phyloP scores from a whole-genome alignment of 2,329 filamentous ascomycete genomes.

The Daldinia sp. region DNA sequence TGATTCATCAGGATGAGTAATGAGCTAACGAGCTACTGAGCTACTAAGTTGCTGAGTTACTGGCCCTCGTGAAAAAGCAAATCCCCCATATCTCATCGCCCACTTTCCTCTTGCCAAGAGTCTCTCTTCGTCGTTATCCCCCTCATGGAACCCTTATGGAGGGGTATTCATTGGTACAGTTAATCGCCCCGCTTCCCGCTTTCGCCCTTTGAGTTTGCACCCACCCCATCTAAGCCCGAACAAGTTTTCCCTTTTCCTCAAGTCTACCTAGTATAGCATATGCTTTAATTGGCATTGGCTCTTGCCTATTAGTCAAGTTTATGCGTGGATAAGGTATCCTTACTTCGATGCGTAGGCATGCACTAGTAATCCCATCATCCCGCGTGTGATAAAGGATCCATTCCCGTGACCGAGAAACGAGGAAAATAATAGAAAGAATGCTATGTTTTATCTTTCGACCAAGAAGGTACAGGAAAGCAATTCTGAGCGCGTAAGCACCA shows the following conservation, averaged over 20 bases:
- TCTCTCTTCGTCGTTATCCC: slow-evolving; percentile 31
- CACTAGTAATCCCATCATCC: slow-evolving; percentile 24
- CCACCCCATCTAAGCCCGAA: slow-evolving; percentile 34
- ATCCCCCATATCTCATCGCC: neutral
- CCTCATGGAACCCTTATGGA: neutral
- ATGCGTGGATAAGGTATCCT: slow-evolving; percentile 20
- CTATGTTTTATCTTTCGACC: slow-evolving; percentile 39
- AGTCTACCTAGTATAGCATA: slow-evolving; percentile 11
- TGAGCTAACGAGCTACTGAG: neutral
- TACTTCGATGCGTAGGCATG: slow-evolving; percentile 25
- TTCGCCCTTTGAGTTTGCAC: slow-evolving; percentile 24
- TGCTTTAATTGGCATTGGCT: slow-evolving; percentile 34
- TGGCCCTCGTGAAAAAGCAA: slow-evolving; percentile 11
- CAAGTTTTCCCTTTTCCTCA: slow-evolving; percentile 20
- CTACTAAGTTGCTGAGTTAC: neutral
- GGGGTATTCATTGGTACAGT: slow-evolving; percentile 25
- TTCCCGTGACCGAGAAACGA: slow-evolving; percentile 2
- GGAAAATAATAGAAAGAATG: slow-evolving; percentile 25
- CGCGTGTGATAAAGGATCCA: slow-evolving; percentile 19
- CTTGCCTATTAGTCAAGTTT: slow-evolving; percentile 14
- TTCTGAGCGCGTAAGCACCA: slow-evolving; percentile 26
- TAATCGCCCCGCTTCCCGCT: slow-evolving; percentile 16
- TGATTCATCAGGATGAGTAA: slow-evolving; percentile 19
- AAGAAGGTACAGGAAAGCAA: slow-evolving; percentile 41
- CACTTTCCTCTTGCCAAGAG: slow-evolving; percentile 20